Percentiles rank a stretch among this genome's conserved stretches.
Evolutionary conservation across 2,329 filamentous ascomycete genomes (phyloP).

Genomic region (Xylariaceae sp.): DNA sequence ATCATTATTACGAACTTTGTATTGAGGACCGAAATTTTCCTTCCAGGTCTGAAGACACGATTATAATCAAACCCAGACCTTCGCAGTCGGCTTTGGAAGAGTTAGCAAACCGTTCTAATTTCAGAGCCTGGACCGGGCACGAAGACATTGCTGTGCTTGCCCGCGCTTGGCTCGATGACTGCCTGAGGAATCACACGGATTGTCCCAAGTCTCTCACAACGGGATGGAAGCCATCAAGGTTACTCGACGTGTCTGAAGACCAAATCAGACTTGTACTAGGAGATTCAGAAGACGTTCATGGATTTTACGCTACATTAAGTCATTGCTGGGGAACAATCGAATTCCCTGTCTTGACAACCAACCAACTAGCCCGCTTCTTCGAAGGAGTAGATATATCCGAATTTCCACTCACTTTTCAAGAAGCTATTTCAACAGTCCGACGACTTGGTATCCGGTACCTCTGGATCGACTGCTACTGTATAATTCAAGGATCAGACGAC

Average conservation of each 20-base stretch:
- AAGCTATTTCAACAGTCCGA: slow-evolving; percentile 1
- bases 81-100: too few relatives aligned
- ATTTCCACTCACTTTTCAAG: neutral
- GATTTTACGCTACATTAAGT: slow-evolving; percentile 4
- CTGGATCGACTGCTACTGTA: slow-evolving; percentile 18
- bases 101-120: neutral
- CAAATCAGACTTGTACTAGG: neutral
- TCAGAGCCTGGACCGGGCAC: slow-evolving; percentile 1
- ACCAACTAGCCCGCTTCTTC: neutral
- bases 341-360: neutral
- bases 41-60: too few relatives aligned
- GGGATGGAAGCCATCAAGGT: slow-evolving; percentile 2
- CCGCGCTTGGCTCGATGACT: neutral
- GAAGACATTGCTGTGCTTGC: neutral
- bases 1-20: too few relatives aligned
- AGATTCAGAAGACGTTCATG: neutral
- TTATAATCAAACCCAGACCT: too few relatives aligned
- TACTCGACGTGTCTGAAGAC: slow-evolving; percentile 5
- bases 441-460: slow-evolving; percentile 11
- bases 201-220: neutral
- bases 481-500: neutral
- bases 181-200: neutral
- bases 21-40: too few relatives aligned
- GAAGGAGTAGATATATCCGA: neutral
- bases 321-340: neutral